These are phyloP conservation scores for Amesomyces nigricolor DNA, from an alignment of 2,329 filamentous ascomycete genomes.

Conservation along the genomic window DNA sequence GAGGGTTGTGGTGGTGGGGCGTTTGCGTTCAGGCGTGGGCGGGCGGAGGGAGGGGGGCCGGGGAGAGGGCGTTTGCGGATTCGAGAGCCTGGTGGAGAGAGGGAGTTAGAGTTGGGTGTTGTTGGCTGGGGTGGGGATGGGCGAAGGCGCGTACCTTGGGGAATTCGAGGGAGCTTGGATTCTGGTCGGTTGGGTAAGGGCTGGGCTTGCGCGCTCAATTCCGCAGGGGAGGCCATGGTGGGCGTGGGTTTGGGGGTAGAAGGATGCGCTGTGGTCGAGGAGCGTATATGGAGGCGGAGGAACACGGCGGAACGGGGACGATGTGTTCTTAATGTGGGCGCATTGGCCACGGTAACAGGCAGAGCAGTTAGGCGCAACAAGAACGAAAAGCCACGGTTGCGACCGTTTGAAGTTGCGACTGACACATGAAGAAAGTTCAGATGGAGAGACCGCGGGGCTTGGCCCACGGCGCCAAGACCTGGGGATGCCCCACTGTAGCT, in stretches of 20 bases:
- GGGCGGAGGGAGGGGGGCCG: constrained; percentile 6
- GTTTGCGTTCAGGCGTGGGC: constrained; percentile 19
- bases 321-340: too few species aligned
- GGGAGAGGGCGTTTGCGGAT: constrained; percentile 44
- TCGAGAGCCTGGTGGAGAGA: constrained; percentile 37
- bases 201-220: neutral
- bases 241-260: neutral
- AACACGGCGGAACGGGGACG: too few species aligned
- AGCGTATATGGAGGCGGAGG: too few species aligned
- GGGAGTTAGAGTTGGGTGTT: neutral
- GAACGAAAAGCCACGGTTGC: neutral
- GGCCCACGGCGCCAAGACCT: constrained; percentile 9
- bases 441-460: too few species aligned
- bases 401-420: neutral
- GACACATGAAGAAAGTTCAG: too few species aligned
- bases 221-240: constrained; percentile 10
- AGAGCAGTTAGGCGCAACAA: too few species aligned
- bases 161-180: constrained; percentile 34
- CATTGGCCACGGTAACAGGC: too few species aligned
- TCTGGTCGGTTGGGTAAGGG: constrained; percentile 23
- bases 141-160: constrained; percentile 25
- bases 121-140: neutral
- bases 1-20: constrained; percentile 13
- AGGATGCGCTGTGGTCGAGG: too few species aligned
- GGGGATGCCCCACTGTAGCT: neutral